Conservation (phyloP, 129 eudicot species). For the Pseudognaphalium luteoalbum region DNA sequence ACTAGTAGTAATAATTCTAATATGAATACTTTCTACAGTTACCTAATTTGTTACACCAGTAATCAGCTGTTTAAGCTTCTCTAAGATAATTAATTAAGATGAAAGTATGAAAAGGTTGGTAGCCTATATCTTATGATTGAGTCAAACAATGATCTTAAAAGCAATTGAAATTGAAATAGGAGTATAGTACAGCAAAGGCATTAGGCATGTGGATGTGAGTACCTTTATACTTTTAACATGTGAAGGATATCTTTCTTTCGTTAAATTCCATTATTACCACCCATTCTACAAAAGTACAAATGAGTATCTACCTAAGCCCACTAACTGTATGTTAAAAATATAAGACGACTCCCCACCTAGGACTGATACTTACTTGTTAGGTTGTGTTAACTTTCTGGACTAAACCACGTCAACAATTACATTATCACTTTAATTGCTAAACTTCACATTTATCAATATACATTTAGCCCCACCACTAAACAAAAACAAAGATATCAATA, state of each 20-base stretch:
- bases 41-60: not conserved
- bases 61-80: not conserved
- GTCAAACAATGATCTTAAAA: slow-evolving; percentile 16
- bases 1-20: no score
- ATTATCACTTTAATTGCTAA: no score
- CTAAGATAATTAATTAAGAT: not conserved
- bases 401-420: no score
- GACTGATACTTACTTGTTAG: no score
- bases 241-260: slow-evolving; percentile 5
- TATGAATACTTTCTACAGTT: no score
- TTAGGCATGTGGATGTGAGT: not conserved
- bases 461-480: no score
- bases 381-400: no score
- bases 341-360: no score
- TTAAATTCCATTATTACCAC: not conserved
- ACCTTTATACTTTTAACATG: slow-evolving; percentile 7
- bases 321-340: no score
- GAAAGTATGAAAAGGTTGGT: not conserved
- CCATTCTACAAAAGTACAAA: slow-evolving; percentile 1
- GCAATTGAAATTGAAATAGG: not conserved
- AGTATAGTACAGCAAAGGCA: not conserved
- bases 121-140: not conserved
- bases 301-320: not conserved
- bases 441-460: no score
- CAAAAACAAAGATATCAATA: no score